These are phyloP conservation scores for Ambrosiella xylebori DNA, from an alignment of 2,329 filamentous ascomycete genomes.

Conservation along the genomic window DNA sequence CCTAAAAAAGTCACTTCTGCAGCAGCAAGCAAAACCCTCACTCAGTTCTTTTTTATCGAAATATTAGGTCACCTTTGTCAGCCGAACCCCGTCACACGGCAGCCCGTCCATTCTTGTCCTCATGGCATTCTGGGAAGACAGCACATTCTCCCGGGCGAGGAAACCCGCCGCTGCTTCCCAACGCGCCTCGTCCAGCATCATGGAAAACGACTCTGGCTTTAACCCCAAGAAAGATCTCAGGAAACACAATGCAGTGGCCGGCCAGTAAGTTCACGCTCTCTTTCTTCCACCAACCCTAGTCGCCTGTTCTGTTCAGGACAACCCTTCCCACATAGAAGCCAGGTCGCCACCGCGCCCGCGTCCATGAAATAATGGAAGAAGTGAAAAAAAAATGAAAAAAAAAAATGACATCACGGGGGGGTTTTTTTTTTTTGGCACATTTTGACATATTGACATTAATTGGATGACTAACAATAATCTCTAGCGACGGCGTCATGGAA, in stretches of 20 bases:
- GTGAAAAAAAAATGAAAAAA: too few relatives aligned
- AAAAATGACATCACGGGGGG: neutral
- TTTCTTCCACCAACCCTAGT: neutral
- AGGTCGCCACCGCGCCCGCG: too few relatives aligned
- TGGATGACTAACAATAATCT: neutral
- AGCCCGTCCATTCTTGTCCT: too few relatives aligned
- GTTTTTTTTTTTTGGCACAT: neutral
- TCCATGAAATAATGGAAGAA: too few relatives aligned
- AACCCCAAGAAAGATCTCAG: constrained; percentile 15
- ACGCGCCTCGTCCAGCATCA: neutral
- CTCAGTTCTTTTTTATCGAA: neutral
- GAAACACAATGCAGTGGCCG: constrained; percentile 60
- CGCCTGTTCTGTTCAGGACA: neutral
- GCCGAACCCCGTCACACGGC: too few relatives aligned
- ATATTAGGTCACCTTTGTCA: neutral
- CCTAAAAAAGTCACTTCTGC: too few relatives aligned
- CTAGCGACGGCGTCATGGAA: constrained; percentile 76
- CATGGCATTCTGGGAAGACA: too few relatives aligned
- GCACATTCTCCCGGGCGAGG: too few relatives aligned
- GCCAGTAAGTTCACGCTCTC: constrained; percentile 47
- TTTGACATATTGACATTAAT: neutral
- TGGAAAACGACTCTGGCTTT: neutral
- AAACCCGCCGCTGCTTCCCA: neutral
- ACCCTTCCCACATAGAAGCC: neutral
- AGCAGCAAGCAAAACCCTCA: neutral